These are phyloP conservation scores for Crithidia bombi DNA, from an alignment of 208 protist species.

Conservation along the genomic window DNA sequence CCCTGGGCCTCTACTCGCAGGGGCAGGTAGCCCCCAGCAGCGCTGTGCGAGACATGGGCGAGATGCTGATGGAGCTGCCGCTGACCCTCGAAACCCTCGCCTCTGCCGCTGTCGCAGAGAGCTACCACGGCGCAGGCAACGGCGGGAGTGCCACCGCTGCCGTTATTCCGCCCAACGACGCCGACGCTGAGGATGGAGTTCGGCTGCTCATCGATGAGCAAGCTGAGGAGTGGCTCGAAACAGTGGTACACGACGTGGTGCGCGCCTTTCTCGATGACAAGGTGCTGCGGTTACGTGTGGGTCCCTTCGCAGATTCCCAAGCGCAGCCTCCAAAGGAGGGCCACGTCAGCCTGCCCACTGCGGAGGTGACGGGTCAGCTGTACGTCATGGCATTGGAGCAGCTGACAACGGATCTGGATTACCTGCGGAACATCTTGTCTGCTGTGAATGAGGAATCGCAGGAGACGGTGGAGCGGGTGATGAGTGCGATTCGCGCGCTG, in stretches of 20 bases:
- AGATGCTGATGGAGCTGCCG: conserved; percentile 85
- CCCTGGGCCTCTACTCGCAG: conserved; percentile 28
- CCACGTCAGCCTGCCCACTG: background rate
- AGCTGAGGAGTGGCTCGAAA: conserved; percentile 64
- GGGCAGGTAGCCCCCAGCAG: conserved; percentile 52
- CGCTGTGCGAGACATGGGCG: conserved; percentile 69
- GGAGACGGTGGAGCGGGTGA: conserved; percentile 45
- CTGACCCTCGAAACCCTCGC: conserved; percentile 67
- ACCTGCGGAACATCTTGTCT: conserved; percentile 74
- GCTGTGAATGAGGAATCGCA: conserved; percentile 81
- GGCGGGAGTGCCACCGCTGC: no score
- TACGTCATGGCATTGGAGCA: conserved; percentile 60
- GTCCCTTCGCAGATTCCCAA: conserved; percentile 25
- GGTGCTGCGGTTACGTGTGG: conserved; percentile 52
- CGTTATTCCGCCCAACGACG: background rate
- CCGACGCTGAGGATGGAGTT: conserved; percentile 30
- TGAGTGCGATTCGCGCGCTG: conserved; percentile 46
- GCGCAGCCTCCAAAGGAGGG: background rate
- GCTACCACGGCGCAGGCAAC: background rate
- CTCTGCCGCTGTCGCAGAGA: conserved; percentile 23
- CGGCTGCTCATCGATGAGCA: conserved; percentile 62
- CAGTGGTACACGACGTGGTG: conserved; percentile 61
- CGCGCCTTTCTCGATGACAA: conserved; percentile 56
- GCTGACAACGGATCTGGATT: conserved; percentile 69
- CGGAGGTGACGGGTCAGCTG: background rate